These are phyloP conservation scores for Skeletonema grethae DNA, from an alignment of 108 stramenopile species.

Conservation along the genomic window DNA sequence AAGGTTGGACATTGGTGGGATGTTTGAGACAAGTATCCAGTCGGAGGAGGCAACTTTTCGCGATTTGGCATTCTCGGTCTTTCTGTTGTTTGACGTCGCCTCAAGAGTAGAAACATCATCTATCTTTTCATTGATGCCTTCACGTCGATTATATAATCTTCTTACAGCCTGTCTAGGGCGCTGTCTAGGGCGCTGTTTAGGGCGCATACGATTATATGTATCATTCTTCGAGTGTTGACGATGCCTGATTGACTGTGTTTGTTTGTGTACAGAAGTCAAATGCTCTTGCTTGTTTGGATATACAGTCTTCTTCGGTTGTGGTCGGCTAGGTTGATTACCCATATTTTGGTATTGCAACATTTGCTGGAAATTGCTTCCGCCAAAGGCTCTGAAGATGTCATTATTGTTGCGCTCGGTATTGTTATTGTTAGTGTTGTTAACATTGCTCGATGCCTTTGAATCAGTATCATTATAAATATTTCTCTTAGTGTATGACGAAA, in stretches of 20 bases:
- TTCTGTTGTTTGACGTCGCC: neutral
- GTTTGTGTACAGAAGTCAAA: neutral
- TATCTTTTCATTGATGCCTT: neutral
- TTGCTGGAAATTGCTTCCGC: constrained; percentile 11
- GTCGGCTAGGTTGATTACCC: neutral
- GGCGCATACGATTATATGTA: neutral
- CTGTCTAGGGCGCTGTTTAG: too few species aligned
- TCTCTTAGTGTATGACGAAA: neutral
- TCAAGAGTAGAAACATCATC: neutral
- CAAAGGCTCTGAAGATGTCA: neutral
- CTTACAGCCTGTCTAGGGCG: neutral
- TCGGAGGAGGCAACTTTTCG: constrained; percentile 25
- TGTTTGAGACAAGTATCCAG: constrained; percentile 43
- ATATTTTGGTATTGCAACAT: constrained; percentile 11
- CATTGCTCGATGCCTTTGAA: neutral
- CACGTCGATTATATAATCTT: constrained; percentile 2
- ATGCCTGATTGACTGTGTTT: neutral
- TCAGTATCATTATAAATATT: neutral
- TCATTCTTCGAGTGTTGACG: neutral
- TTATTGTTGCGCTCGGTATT: neutral
- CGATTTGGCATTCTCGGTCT: too few species aligned
- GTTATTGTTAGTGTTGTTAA: neutral
- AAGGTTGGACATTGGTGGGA: constrained; percentile 41
- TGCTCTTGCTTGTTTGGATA: neutral
- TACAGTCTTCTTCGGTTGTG: neutral